phyloP scores from a whole-genome alignment of 2,329 filamentous ascomycete genomes.

The Claviceps fusiformis region DNA sequence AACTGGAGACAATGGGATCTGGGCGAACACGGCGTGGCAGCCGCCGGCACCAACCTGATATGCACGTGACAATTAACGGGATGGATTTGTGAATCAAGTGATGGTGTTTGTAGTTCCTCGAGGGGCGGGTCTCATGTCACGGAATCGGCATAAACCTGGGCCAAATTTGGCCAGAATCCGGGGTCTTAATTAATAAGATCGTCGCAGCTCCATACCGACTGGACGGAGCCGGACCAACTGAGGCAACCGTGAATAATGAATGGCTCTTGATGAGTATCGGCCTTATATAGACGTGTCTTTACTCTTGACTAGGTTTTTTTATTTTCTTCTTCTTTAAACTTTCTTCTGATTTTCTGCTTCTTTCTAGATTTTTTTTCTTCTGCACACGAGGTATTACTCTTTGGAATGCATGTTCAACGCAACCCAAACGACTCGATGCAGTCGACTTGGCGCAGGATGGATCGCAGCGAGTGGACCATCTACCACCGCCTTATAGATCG shows the following conservation, averaged over 20 bases:
- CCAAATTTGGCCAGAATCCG: neutral
- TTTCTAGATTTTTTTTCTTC: neutral
- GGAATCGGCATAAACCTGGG: neutral
- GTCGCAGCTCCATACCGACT: neutral
- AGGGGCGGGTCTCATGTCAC: neutral
- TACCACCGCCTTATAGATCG: conserved; percentile 9
- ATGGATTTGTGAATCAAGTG: neutral
- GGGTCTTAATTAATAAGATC: neutral
- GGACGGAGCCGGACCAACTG: conserved; percentile 1
- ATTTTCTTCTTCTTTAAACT: neutral
- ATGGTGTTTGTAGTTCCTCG: neutral
- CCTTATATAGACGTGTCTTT: neutral
- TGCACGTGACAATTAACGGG: neutral
- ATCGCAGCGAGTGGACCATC: conserved; percentile 8
- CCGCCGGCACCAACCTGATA: neutral
- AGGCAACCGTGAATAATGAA: neutral
- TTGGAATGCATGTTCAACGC: neutral
- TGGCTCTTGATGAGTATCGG: neutral
- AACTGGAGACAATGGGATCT: neutral
- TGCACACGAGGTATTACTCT: neutral
- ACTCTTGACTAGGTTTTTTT: no score
- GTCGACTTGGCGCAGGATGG: conserved; percentile 11
- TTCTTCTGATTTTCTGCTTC: neutral
- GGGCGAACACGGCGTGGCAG: neutral
- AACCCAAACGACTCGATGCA: conserved; percentile 12